Base-by-base conservation (phyloP, 2,329 filamentous ascomycete species). In the Pseudopyricularia cyperi region DNA sequence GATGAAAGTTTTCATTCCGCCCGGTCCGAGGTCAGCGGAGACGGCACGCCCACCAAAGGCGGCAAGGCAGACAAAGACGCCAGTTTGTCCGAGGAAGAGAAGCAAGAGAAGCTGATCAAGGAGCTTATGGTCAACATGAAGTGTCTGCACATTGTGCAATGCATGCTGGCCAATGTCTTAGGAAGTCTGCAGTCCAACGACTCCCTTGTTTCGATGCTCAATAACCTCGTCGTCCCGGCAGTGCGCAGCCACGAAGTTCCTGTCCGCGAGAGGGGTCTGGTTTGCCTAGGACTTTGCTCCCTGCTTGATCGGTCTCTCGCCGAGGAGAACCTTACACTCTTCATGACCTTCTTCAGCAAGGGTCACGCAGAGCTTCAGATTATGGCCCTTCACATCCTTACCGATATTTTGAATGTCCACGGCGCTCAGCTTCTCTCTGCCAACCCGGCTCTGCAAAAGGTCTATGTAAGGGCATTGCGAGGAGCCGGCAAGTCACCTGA, bases 41-140 rank as follows among this genome's bases (percentile, higher is more conserved):
- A 81, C 51, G 75, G 72, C 52, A 81, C 77, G 42, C 72, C 77
- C 24, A 74, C 72, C 9, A 73, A 71, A 58, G 65, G 65, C 39
- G 66, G 66, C 48, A 74, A 72, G 59, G 53, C 52, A 47, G 58
- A 57, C 54, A 54, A 52, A 24, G 35, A 51, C 22, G 46, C 48
- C 17, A 35, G 30, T 12, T 59, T 78, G 53, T 77, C 71, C 50
- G 81, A 85, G 53, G 85, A 87, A 58, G 80, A 83, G 56, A 79
- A 80, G 9, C 75, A 80, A 58, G 76, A 78, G 47, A 94, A 90
- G 69, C 88, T 87, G 1, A 81, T 96, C 58, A 83, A 81, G 57
- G 89, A 96, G 68, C 93, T 96, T 63, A 83, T 96, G 72, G 86
- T 97, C 65, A 97, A 97, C 72, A 90, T 96, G 80, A 97, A 97